Conservation (phyloP, 371 early-diverging fungal species). For the Parasitella parasitica region DNA sequence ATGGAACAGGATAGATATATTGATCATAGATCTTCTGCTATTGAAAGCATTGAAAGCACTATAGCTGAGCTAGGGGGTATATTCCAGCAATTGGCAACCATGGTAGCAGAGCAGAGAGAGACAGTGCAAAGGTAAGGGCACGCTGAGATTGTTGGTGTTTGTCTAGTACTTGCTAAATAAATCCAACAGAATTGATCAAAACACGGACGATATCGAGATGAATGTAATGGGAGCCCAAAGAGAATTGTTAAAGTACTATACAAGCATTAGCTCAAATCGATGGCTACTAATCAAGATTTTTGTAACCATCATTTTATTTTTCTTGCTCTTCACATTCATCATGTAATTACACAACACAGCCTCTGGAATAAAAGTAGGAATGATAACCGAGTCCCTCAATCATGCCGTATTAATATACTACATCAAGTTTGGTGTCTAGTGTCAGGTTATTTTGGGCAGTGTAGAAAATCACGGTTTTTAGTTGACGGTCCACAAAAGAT, state of each 20-base stretch:
- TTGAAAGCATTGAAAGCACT: conserved; percentile 93
- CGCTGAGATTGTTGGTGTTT: too few relatives aligned
- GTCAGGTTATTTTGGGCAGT: too few relatives aligned
- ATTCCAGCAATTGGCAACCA: conserved; percentile 88
- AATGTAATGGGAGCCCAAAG: conserved; percentile 90
- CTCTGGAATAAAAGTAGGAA: neutral
- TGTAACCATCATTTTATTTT: conserved; percentile 72
- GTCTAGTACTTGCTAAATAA: too few relatives aligned
- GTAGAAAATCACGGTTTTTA: too few relatives aligned
- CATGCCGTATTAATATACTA: too few relatives aligned
- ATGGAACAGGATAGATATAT: conserved; percentile 66
- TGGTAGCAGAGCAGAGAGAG: conserved; percentile 94
- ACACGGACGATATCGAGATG: conserved; percentile 87
- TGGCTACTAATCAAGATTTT: conserved; percentile 95
- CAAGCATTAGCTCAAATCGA: conserved; percentile 86
- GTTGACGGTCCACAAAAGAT: too few relatives aligned
- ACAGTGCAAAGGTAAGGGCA: conserved; percentile 76
- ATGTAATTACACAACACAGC: conserved; percentile 18
- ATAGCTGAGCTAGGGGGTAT: conserved; percentile 95
- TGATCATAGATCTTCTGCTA: conserved; percentile 83
- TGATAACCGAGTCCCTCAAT: neutral
- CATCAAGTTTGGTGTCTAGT: too few relatives aligned
- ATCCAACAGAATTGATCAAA: conserved; percentile 83
- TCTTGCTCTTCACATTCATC: conserved; percentile 42
- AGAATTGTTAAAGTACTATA: conserved; percentile 87